Conservation (phyloP, 306 rosid species). For the Trifolium dubium region DNA sequence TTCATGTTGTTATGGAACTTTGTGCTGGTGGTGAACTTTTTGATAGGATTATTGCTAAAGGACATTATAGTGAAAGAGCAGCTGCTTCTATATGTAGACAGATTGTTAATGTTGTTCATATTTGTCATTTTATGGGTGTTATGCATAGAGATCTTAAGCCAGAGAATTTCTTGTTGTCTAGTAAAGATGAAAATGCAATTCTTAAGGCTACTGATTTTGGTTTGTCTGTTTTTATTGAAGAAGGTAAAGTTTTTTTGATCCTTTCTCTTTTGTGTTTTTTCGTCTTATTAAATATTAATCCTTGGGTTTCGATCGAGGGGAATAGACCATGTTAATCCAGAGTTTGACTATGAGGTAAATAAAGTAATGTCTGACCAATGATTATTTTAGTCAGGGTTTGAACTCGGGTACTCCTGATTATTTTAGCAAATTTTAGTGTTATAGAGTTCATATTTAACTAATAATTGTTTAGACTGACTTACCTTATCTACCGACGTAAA, state of each 20-base stretch:
- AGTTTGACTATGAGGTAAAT: neutral
- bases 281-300: neutral
- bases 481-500: neutral
- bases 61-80: conserved; percentile 86
- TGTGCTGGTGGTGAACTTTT: conserved; percentile 95
- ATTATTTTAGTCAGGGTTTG: neutral
- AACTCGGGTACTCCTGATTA: neutral
- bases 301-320: neutral
- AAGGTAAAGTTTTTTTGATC: conserved; percentile 58
- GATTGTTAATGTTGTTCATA: conserved; percentile 82
- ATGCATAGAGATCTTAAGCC: conserved; percentile 97
- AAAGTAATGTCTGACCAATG: neutral
- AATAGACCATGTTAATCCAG: neutral
- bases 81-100: conserved; percentile 84
- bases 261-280: neutral
- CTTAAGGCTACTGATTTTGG: conserved; percentile 95
- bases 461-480: neutral
- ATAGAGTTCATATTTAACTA: neutral
- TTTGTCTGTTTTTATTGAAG: conserved; percentile 86
- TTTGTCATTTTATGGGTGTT: conserved; percentile 93
- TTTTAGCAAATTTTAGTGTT: neutral
- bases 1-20: conserved; percentile 86
- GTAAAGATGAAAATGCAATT: conserved; percentile 74
- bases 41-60: conserved; percentile 87
- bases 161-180: conserved; percentile 86